phyloP scores from a whole-genome alignment of 208 protist species.

The Novymonas esmeraldas region DNA sequence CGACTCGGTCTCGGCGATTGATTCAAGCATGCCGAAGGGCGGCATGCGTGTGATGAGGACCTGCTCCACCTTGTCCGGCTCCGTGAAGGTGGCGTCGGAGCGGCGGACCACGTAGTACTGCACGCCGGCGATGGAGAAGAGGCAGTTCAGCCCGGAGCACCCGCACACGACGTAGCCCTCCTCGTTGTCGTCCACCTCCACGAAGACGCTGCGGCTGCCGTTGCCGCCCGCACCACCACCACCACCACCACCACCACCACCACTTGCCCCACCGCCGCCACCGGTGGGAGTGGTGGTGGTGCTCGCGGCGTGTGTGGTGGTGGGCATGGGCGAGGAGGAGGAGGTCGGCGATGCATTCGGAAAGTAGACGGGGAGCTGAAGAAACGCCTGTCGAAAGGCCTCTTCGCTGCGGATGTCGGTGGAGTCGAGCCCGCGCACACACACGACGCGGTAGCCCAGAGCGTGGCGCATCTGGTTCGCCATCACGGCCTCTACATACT shows the following conservation, averaged over 20 bases:
- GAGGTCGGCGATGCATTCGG: background rate
- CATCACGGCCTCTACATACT: constrained; percentile 68
- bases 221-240: no score
- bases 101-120: constrained; percentile 52
- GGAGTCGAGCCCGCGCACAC: constrained; percentile 61
- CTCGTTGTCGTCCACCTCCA: constrained; percentile 20
- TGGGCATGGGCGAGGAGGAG: background rate
- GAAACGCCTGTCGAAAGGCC: constrained; percentile 42
- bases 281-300: background rate
- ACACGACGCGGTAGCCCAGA: constrained; percentile 78
- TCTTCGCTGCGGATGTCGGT: constrained; percentile 35
- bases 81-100: constrained; percentile 56
- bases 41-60: constrained; percentile 71
- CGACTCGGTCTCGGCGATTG: constrained; percentile 59
- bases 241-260: no score
- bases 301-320: background rate
- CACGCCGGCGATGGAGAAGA: constrained; percentile 61
- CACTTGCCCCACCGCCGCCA: no score
- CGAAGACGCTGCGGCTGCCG: constrained; percentile 7
- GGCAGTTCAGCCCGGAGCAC: constrained; percentile 56
- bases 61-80: constrained; percentile 49
- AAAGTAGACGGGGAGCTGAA: constrained; percentile 65
- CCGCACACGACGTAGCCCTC: constrained; percentile 44
- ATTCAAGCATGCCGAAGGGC: constrained; percentile 52
- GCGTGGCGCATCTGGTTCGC: constrained; percentile 59